Evolutionary conservation across 1,139 yeast genomes (phyloP).

Genomic region (Pneumocystis carinii): DNA sequence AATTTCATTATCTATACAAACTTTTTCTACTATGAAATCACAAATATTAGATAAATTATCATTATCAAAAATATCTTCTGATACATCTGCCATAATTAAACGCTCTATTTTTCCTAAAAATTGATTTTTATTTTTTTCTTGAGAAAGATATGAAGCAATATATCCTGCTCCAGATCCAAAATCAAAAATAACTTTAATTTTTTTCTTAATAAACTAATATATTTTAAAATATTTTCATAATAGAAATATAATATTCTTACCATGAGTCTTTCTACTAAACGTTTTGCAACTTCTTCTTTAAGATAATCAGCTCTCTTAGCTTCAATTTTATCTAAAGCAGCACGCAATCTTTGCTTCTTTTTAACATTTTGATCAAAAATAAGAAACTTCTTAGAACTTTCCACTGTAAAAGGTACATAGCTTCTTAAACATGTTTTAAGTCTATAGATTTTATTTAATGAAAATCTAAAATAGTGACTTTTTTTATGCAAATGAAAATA

Average conservation of each 20-base stretch:
- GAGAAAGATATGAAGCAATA: slow-evolving; percentile 29
- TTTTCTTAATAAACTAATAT: slow-evolving; percentile 35
- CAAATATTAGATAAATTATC: slow-evolving; percentile 26
- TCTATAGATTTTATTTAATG: not conserved
- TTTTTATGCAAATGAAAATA: not conserved
- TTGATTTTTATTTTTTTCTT: slow-evolving; percentile 27
- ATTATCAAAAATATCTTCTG: slow-evolving; percentile 37
- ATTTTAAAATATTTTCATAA: not conserved
- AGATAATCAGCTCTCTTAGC: slow-evolving; percentile 58
- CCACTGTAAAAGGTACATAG: slow-evolving; percentile 16
- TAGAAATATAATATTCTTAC: slow-evolving; percentile 23
- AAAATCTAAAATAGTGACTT: not conserved
- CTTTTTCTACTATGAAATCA: slow-evolving; percentile 32
- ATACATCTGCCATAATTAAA: slow-evolving; percentile 55
- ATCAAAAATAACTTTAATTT: slow-evolving; percentile 47
- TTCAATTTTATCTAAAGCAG: slow-evolving; percentile 30
- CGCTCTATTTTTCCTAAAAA: slow-evolving; percentile 41
- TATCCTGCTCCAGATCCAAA: slow-evolving; percentile 64
- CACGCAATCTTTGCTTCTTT: slow-evolving; percentile 41
- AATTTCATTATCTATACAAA: slow-evolving; percentile 54
- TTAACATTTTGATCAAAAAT: slow-evolving; percentile 59
- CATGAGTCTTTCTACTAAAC: slow-evolving; percentile 61
- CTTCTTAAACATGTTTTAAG: not conserved
- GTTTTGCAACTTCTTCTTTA: slow-evolving; percentile 55
- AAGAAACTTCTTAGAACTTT: not conserved